Percentiles rank a stretch among this genome's conserved stretches.
Evolutionary conservation across 2,329 filamentous ascomycete species (phyloP).

Genomic region (Gaeumannomyces tritici): DNA sequence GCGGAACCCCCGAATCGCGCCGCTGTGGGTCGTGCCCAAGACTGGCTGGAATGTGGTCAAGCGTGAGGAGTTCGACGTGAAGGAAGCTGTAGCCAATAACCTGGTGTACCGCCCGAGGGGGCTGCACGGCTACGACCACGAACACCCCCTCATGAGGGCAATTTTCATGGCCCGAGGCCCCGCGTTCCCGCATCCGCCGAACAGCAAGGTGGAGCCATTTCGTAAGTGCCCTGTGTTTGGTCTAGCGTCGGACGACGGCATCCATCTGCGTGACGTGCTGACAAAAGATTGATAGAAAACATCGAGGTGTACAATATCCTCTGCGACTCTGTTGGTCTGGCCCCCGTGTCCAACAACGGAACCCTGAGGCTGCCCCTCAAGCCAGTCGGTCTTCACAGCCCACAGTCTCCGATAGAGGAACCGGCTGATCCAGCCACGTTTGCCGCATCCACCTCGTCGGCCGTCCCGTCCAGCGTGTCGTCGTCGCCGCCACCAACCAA

Average conservation of each 20-base stretch:
- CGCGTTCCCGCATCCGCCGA: constrained; percentile 77
- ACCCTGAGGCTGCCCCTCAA: constrained; percentile 66
- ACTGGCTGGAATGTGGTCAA: constrained; percentile 88
- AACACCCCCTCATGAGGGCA: constrained; percentile 90
- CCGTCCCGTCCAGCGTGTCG: constrained; percentile 6
- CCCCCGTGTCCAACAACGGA: constrained; percentile 74
- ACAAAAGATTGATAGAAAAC: constrained; percentile 53
- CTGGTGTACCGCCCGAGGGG: constrained; percentile 70
- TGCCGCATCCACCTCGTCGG: constrained; percentile 11
- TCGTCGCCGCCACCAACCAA: not conserved
- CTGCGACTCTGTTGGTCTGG: constrained; percentile 74
- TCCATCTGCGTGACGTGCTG: not conserved
- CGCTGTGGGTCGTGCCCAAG: constrained; percentile 88
- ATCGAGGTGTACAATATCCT: constrained; percentile 91
- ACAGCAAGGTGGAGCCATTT: constrained; percentile 71
- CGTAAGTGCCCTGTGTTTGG: constrained; percentile 51
- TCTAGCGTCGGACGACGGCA: not conserved
- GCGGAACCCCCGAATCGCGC: constrained; percentile 81
- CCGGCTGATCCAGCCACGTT: constrained; percentile 40
- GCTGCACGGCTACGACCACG: constrained; percentile 89
- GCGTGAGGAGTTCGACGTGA: constrained; percentile 67
- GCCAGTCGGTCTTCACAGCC: constrained; percentile 51
- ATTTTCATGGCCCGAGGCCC: constrained; percentile 91
- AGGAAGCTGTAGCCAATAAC: constrained; percentile 53
- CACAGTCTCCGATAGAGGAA: constrained; percentile 35